phyloP scores from a whole-genome alignment of 1,284 basidiomycete genomes.

The Microbotryomycetes sp. region DNA sequence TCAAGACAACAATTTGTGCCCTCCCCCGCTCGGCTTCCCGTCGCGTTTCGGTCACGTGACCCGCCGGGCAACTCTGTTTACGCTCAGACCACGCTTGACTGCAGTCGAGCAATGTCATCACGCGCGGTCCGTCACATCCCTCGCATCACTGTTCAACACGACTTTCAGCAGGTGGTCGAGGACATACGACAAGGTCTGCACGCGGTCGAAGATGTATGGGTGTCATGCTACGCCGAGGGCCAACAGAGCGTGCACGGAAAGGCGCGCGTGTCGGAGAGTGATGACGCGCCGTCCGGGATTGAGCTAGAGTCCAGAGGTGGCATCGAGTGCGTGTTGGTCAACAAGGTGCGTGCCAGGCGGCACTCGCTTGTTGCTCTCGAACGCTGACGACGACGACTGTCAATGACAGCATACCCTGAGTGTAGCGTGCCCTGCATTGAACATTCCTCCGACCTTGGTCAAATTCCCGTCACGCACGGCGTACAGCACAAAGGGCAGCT shows the following conservation, averaged over 20 bases:
- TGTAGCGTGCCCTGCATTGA: conserved; percentile 10
- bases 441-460: conserved; percentile 6
- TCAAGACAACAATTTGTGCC: no score
- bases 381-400: not conserved
- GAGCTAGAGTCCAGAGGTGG: conserved; percentile 30
- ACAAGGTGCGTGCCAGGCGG: not conserved
- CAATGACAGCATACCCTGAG: not conserved
- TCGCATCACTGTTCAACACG: conserved; percentile 54
- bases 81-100: no score
- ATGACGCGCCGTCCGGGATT: conserved; percentile 30
- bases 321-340: conserved; percentile 21
- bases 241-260: conserved; percentile 56
- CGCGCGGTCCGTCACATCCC: conserved; percentile 29
- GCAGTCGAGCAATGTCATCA: no score
- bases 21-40: no score
- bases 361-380: not conserved
- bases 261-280: conserved; percentile 44
- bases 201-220: conserved; percentile 58
- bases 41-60: not conserved
- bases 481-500: conserved; percentile 1
- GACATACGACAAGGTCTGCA: conserved; percentile 55
- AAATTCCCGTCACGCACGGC: conserved; percentile 16
- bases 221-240: conserved; percentile 54
- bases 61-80: not conserved
- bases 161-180: conserved; percentile 52